Conservation (phyloP, 2,329 filamentous ascomycete genomes). For the Neonectria coccinea region DNA sequence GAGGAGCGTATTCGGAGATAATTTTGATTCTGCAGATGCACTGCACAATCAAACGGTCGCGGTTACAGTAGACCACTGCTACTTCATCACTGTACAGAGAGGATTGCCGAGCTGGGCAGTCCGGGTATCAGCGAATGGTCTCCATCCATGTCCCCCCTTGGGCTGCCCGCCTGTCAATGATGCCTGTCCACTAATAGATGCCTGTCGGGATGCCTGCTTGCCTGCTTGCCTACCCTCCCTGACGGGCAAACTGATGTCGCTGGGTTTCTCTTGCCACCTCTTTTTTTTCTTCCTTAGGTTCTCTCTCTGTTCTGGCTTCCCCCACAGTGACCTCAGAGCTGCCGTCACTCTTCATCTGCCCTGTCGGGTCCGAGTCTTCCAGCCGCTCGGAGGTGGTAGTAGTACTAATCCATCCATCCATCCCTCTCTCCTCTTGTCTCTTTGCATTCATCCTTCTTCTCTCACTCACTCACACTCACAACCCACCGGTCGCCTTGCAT, state of each 20-base stretch:
- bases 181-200: background rate
- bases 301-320: background rate
- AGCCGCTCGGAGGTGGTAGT: slow-evolving; percentile 3
- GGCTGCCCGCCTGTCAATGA: background rate
- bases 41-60: no score
- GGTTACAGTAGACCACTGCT: background rate
- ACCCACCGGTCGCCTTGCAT: background rate
- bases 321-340: slow-evolving; percentile 31
- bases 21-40: background rate
- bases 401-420: slow-evolving; percentile 22
- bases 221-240: background rate
- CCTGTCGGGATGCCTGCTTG: slow-evolving; percentile 1
- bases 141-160: background rate
- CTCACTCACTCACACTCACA: background rate
- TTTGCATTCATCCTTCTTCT: slow-evolving; percentile 3
- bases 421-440: slow-evolving; percentile 20
- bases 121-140: no score
- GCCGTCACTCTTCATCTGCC: slow-evolving; percentile 4
- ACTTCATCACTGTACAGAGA: background rate
- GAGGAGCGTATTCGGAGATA: background rate
- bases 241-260: slow-evolving; percentile 1
- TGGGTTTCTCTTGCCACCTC: slow-evolving; percentile 17
- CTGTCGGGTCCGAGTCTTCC: background rate
- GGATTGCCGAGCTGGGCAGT: no score
- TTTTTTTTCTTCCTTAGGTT: background rate